A percentile compares a stretch with the other conserved stretches of the same genome.
These are phyloP conservation scores for Marasmius tenuissimus DNA, from an alignment of 1,284 basidiomycete species.

Conservation along the genomic window DNA sequence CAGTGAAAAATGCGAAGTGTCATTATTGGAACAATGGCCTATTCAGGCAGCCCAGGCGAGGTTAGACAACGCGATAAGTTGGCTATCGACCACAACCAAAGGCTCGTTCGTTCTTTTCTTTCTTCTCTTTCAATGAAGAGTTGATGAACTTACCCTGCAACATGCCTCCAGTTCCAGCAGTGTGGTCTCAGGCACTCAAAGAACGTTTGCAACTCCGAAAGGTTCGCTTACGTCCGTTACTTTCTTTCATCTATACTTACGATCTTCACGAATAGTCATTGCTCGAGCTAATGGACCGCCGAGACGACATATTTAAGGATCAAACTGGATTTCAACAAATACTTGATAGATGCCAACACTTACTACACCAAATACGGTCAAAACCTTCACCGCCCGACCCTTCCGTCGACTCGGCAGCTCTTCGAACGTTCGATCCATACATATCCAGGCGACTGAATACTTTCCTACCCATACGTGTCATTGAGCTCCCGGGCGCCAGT, in stretches of 20 bases:
- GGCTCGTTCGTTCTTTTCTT: conserved; percentile 27
- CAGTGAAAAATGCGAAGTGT: conserved; percentile 82
- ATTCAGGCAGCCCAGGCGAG: conserved; percentile 55
- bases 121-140: not conserved
- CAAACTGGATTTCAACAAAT: conserved; percentile 34
- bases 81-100: conserved; percentile 43
- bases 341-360: conserved; percentile 39
- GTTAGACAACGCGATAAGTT: conserved; percentile 62
- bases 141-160: not conserved
- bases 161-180: conserved; percentile 32
- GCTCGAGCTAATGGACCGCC: conserved; percentile 51
- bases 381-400: conserved; percentile 35
- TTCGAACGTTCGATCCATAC: conserved; percentile 65
- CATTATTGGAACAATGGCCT: conserved; percentile 71
- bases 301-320: conserved; percentile 32
- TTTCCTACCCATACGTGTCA: conserved; percentile 69
- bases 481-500: conserved; percentile 50
- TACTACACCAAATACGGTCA: conserved; percentile 41
- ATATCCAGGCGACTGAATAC: conserved; percentile 71
- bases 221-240: conserved; percentile 31
- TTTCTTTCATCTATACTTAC: conserved; percentile 4
- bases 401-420: conserved; percentile 46
- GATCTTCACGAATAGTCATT: conserved; percentile 33
- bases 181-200: conserved; percentile 50
- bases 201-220: conserved; percentile 59